A percentile compares a stretch with the other conserved stretches of the same genome.
phyloP scores from a whole-genome alignment of 163 green algal genomes.

The Volvox carteri region DNA sequence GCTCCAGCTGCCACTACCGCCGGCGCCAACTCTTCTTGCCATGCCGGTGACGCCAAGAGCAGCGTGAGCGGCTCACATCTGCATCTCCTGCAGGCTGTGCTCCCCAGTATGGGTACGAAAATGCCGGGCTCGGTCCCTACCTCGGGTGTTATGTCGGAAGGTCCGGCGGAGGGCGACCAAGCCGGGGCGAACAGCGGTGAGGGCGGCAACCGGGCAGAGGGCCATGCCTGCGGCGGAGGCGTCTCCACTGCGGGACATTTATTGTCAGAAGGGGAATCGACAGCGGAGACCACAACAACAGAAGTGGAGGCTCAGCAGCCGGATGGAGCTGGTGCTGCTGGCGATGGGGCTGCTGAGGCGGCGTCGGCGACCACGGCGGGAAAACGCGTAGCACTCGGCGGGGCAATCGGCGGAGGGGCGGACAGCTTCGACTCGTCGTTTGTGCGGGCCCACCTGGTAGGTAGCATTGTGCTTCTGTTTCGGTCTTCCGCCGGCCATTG shows the following conservation, averaged over 20 bases:
- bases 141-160: neutral
- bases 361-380: neutral
- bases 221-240: neutral
- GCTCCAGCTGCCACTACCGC: neutral
- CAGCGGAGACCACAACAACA: neutral
- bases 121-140: neutral
- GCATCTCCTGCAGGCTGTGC: neutral
- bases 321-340: too few relatives aligned
- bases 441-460: constrained; percentile 34
- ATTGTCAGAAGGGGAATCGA: too few relatives aligned
- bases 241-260: too few relatives aligned
- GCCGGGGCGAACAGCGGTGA: neutral
- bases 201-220: neutral
- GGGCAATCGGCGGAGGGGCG: neutral
- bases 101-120: neutral
- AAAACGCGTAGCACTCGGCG: neutral
- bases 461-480: neutral
- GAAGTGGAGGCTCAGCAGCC: too few relatives aligned
- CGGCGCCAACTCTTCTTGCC: neutral
- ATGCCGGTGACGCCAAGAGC: neutral
- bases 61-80: neutral
- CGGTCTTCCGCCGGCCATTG: too few relatives aligned
- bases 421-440: constrained; percentile 50
- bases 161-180: neutral
- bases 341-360: neutral